Base-by-base conservation (phyloP, 805 yeast genomes). In the Hanseniaspora lindneri region DNA sequence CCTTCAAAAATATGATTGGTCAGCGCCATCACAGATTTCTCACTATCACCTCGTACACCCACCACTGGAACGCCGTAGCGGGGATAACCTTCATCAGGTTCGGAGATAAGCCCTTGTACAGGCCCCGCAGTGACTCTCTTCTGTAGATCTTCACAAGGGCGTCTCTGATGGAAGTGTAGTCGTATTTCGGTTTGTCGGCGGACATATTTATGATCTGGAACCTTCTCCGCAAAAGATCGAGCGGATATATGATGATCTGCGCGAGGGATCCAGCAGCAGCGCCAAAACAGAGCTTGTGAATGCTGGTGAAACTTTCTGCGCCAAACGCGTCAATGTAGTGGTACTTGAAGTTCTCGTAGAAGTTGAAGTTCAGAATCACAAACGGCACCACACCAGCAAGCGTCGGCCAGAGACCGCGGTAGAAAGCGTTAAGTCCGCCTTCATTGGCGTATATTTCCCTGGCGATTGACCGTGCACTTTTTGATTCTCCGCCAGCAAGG, bases 11-110 rank as follows among this genome's bases (percentile, higher is more conserved):
- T n/a, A n/a, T n/a, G n/a, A n/a, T n/a, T n/a, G n/a, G n/a, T n/a
- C n/a, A n/a, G n/a, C n/a, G n/a, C n/a, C n/a, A n/a, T n/a, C 21
- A 29, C 21, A 44, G 21, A 4, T 4, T 5, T 19, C n/a, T 51
- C 50, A 66, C 76, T 44, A 84, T 69, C 28, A 80, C 65, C 55
- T 94, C 97, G 62, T 77, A 80, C 53, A 83, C 77, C 56, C 87
- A 69, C 95, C 96, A 89, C 52, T 89, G 85, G 16, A 88, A 86
- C 3, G 97, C 97, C 88, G 92, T 89, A 13, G 92, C 79, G 0
- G 97, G 96, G 41, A 86, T 83, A 3, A 89, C 92, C 61, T 88
- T 89, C 70, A 83, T 80, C 61, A 85, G 69, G 59, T 86, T 86
- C 1, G 94, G 92, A 2, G 78, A 71, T 61, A 81, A 68, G 0